Percentiles rank a stretch among this genome's conserved stretches.
Evolutionary conservation across 1,139 yeast species (phyloP).

Genomic region (Suhomyces bribrorum): DNA sequence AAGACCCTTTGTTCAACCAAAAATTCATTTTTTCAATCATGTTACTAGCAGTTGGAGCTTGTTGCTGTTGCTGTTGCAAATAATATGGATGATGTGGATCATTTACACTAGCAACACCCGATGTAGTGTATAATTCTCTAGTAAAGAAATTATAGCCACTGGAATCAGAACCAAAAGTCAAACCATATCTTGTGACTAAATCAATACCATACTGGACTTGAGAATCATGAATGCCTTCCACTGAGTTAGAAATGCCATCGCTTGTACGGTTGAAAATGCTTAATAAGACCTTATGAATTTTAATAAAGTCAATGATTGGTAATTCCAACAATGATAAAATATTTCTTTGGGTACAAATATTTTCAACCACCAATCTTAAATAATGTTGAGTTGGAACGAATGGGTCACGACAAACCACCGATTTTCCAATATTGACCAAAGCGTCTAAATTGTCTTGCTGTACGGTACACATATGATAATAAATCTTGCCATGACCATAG

Average conservation of each 20-base stretch:
- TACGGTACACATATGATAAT: slow-evolving; percentile 81
- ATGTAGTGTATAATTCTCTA: slow-evolving; percentile 45
- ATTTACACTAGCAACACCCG: slow-evolving; percentile 28
- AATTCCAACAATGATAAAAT: slow-evolving; percentile 57
- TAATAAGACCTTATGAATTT: slow-evolving; percentile 60
- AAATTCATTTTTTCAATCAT: slow-evolving; percentile 63
- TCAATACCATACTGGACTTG: slow-evolving; percentile 58
- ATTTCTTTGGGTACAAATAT: slow-evolving; percentile 72
- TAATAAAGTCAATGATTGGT: slow-evolving; percentile 65
- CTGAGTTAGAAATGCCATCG: slow-evolving; percentile 16
- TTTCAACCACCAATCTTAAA: slow-evolving; percentile 72
- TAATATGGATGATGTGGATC: slow-evolving; percentile 40
- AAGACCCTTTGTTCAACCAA: slow-evolving; percentile 74
- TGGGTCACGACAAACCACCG: slow-evolving; percentile 76
- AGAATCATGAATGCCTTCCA: slow-evolving; percentile 40
- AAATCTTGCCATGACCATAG: slow-evolving; percentile 78
- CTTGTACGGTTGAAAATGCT: slow-evolving; percentile 38
- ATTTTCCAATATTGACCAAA: slow-evolving; percentile 72
- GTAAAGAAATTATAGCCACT: slow-evolving; percentile 68
- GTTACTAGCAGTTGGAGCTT: slow-evolving; percentile 29
- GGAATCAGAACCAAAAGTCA: slow-evolving; percentile 68
- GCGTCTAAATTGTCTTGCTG: slow-evolving; percentile 81
- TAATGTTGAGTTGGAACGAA: slow-evolving; percentile 81
- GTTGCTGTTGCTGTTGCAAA: slow-evolving; percentile 28
- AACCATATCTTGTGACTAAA: slow-evolving; percentile 67